Percentiles rank a stretch among this genome's conserved stretches.
Conservation (phyloP, 805 yeast species). For the Lipomyces sp. region DNA sequence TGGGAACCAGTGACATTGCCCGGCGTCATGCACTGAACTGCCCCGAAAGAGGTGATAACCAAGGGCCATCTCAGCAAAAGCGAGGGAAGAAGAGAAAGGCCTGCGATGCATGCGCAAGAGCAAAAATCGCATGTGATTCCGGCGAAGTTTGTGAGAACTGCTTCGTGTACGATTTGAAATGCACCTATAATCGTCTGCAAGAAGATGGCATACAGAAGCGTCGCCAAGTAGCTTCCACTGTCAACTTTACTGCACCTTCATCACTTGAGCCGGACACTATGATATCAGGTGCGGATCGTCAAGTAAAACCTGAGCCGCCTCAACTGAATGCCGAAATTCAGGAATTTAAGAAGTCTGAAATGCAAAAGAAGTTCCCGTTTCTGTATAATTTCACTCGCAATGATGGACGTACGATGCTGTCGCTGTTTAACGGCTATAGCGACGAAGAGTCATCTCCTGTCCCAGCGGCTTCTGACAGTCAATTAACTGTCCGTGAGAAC, state of each 20-base stretch:
- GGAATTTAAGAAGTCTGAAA: too few relatives aligned
- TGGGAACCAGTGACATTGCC: slow-evolving; percentile 8
- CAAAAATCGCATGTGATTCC: slow-evolving; percentile 14
- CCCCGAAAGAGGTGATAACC: slow-evolving; percentile 4
- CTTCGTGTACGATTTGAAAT: background rate
- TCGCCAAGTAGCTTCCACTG: background rate
- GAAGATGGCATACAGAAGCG: background rate
- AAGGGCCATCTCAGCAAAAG: slow-evolving; percentile 1
- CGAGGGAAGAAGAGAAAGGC: slow-evolving; percentile 16
- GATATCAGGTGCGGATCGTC: too few relatives aligned
- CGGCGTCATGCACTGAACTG: slow-evolving; percentile 11
- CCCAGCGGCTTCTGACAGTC: background rate
- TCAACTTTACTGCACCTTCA: background rate
- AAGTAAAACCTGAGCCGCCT: too few relatives aligned
- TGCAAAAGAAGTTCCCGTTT: slow-evolving; percentile 2
- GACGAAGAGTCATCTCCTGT: background rate
- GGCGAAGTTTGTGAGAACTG: slow-evolving; percentile 4
- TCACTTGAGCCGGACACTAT: background rate
- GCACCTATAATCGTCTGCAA: slow-evolving; percentile 4
- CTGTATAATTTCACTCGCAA: background rate
- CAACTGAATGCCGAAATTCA: too few relatives aligned
- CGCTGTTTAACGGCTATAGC: slow-evolving; percentile 1
- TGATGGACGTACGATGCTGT: background rate
- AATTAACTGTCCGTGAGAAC: background rate
- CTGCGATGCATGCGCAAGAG: slow-evolving; percentile 16